Evolutionary conservation across 192 early-diverging fungal species (phyloP).

Genomic region (Funneliformis mosseae): DNA sequence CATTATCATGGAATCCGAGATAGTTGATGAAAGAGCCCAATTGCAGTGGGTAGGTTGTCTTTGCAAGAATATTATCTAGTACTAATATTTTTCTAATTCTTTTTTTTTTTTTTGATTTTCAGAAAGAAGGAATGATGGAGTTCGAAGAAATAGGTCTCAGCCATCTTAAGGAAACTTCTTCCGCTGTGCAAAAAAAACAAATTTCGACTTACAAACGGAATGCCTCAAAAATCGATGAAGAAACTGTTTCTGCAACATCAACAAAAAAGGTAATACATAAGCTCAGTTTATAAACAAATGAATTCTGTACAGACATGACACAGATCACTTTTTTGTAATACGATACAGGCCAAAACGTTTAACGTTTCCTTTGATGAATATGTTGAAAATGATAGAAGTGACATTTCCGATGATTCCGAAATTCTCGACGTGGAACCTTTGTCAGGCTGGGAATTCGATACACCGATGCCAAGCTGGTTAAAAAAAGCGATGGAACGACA

Average conservation of each 20-base stretch:
- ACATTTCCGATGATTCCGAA: too few species aligned
- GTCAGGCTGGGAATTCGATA: too few species aligned
- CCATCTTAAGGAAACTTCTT: conserved; percentile 5
- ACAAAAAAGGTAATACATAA: too few species aligned
- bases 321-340: too few species aligned
- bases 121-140: conserved; percentile 21
- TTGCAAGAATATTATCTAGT: conserved; percentile 26
- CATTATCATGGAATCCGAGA: background rate
- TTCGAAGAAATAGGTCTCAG: conserved; percentile 5
- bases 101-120: background rate
- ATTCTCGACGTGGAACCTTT: too few species aligned
- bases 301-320: too few species aligned
- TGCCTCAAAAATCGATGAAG: background rate
- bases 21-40: conserved; percentile 12
- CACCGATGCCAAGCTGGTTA: too few species aligned
- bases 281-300: too few species aligned
- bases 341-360: too few species aligned
- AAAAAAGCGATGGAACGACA: too few species aligned
- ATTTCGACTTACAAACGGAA: background rate
- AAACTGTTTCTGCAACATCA: background rate
- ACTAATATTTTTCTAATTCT: background rate
- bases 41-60: conserved; percentile 31
- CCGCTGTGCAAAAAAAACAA: conserved; percentile 15
- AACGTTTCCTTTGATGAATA: too few species aligned
- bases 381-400: too few species aligned